These are phyloP conservation scores for Leishmania turanica DNA, from an alignment of 208 protist genomes.

Conservation along the genomic window DNA sequence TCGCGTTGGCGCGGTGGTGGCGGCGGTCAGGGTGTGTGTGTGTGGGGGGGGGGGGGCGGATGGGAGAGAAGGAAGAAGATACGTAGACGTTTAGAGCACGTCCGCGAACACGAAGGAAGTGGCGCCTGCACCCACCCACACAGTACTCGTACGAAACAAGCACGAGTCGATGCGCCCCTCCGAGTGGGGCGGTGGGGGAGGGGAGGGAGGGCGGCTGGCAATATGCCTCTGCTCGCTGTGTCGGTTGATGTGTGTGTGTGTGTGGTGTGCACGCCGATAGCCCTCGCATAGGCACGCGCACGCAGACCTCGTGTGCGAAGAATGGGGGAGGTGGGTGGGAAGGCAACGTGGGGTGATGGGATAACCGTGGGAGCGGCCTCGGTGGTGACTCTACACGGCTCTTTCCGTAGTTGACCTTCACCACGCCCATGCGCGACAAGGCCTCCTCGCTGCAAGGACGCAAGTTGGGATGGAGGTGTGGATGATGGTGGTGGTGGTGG, in stretches of 20 bases:
- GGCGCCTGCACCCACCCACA: no score
- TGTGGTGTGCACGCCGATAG: background rate
- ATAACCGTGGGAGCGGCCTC: background rate
- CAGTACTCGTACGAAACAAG: background rate
- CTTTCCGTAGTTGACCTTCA: background rate
- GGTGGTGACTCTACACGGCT: background rate
- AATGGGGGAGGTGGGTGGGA: background rate
- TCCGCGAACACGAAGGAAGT: no score
- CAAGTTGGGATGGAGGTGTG: background rate
- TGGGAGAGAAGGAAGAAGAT: no score
- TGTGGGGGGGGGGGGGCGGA: no score
- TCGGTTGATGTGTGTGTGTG: background rate
- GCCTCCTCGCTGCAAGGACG: background rate
- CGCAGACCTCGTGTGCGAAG: background rate
- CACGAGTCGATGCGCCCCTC: no score
- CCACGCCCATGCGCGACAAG: background rate
- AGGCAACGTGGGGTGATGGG: background rate
- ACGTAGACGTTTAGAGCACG: no score
- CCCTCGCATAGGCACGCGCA: background rate
- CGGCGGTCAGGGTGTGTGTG: no score
- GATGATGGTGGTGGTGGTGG: no score
- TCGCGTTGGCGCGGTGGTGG: no score
- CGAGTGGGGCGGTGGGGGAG: background rate
- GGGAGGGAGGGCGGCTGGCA: background rate
- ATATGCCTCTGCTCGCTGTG: background rate